Base-by-base conservation (phyloP, 768 basidiomycete genomes). In the Tylopilus vinaceipallidus region DNA sequence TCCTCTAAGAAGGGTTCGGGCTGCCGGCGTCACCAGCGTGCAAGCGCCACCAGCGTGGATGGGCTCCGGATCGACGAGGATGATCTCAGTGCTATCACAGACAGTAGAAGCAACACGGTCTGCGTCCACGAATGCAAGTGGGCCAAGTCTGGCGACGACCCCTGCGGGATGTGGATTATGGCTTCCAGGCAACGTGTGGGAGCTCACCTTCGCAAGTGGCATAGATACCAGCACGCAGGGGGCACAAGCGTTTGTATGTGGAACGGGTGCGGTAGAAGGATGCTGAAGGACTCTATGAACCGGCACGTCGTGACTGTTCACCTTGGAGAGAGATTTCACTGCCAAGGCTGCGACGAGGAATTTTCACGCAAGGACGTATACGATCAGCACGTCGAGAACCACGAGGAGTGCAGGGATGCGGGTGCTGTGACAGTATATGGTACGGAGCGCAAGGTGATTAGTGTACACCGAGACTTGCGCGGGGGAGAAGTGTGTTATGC, bases 321-420 rank as follows among this genome's bases (percentile, higher is more conserved):
- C n/a, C 27, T 50, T 4, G 11, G 29, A 3, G 49, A 50, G 19
- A 10, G 8, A 10, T 53, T 50, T 26, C 23, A 8, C 9, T 50
- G 49, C 29, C 27, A 19, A 10, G 35, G 42, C 4, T 50, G 53
- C 30, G 5, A 37, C 14, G n/a, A 35, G 11, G 34, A 13, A 19
- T 51, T 50, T 51, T 26, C 35, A 6, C 27, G 49, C 5, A 34
- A 27, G 24, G 52, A 54, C 20, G 49, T 54, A 4, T 42, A 54
- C 11, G 8, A 42, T 23, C 7, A 27, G 19, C 52, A 50, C 14
- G 17, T 27, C 2, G 13, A n/a, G 27, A 7, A 29, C 5, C 8
- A 13, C 4, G 30, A 41, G 24, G 20, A 0, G 8, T 50, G 48
- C n/a, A 20, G 30, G 24, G 48, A 24, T 22, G 30, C 14, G 10